phyloP scores from a whole-genome alignment of 139 green algal genomes.

The Trebouxia sp. region DNA sequence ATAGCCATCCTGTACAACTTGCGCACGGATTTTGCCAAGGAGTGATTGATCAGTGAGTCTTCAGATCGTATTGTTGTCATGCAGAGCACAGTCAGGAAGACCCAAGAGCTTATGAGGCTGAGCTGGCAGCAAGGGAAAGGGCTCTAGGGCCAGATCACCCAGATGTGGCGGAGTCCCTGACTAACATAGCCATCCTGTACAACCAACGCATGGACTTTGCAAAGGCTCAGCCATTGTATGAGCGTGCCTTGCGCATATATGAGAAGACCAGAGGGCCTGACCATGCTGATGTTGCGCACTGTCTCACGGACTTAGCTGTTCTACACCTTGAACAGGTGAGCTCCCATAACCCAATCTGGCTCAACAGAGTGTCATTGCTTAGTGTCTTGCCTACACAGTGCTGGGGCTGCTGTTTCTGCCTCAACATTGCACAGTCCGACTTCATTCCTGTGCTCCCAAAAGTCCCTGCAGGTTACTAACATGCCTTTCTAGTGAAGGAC shows the following conservation, averaged over 20 bases:
- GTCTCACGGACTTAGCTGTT: constrained; percentile 90
- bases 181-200: constrained; percentile 85
- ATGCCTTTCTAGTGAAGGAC: no score
- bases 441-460: no score
- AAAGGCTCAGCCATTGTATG: constrained; percentile 81
- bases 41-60: no score
- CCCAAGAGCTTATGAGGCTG: constrained; percentile 73
- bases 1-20: constrained; percentile 85
- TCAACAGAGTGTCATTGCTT: constrained; percentile 9
- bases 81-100: constrained; percentile 39
- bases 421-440: no score
- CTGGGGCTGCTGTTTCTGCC: no score
- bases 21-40: constrained; percentile 42
- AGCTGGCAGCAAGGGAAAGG: constrained; percentile 76
- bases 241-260: constrained; percentile 81
- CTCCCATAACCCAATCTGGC: background rate
- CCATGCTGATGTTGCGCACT: constrained; percentile 87
- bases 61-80: no score
- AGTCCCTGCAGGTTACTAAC: no score
- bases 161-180: constrained; percentile 75
- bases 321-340: constrained; percentile 84
- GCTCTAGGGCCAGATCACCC: constrained; percentile 66
- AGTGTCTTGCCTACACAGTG: no score
- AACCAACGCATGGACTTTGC: constrained; percentile 56
- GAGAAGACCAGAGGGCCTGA: constrained; percentile 68